Evolutionary conservation across 176 grass and related monocot species (phyloP).

Genomic region (Carex cristatella): DNA sequence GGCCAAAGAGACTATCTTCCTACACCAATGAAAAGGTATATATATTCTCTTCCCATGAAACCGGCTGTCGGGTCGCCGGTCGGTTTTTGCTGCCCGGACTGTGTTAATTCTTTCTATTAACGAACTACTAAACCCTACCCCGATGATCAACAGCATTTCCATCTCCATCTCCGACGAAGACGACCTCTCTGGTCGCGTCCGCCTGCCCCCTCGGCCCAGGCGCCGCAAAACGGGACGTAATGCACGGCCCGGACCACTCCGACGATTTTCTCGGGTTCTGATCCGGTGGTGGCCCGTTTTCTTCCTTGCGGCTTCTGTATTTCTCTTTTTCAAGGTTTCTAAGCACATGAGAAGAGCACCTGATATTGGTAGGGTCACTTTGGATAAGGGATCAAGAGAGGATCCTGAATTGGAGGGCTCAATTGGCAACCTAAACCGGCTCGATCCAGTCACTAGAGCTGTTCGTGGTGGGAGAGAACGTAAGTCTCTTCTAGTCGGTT

Average conservation of each 20-base stretch:
- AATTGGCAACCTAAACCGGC: slow-evolving; percentile 35
- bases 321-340: slow-evolving; percentile 56
- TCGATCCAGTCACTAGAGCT: slow-evolving; percentile 35
- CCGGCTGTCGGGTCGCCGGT: background rate
- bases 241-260: slow-evolving; percentile 27
- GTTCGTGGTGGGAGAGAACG: slow-evolving; percentile 47
- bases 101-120: background rate
- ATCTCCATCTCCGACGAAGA: slow-evolving; percentile 88
- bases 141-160: slow-evolving; percentile 70
- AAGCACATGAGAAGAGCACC: background rate
- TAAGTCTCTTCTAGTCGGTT: slow-evolving; percentile 25
- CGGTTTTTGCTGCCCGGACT: background rate
- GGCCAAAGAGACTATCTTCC: background rate
- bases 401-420: slow-evolving; percentile 7
- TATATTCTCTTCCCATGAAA: background rate
- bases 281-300: slow-evolving; percentile 47
- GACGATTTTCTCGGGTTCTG: slow-evolving; percentile 11
- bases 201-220: slow-evolving; percentile 47
- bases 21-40: background rate
- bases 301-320: slow-evolving; percentile 35
- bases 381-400: background rate
- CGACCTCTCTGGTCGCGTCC: slow-evolving; percentile 47
- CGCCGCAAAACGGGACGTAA: slow-evolving; percentile 28
- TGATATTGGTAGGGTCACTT: background rate
- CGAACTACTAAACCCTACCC: background rate